Evolutionary conservation across 768 basidiomycete species (phyloP).

Genomic region (Hericium alpestre): DNA sequence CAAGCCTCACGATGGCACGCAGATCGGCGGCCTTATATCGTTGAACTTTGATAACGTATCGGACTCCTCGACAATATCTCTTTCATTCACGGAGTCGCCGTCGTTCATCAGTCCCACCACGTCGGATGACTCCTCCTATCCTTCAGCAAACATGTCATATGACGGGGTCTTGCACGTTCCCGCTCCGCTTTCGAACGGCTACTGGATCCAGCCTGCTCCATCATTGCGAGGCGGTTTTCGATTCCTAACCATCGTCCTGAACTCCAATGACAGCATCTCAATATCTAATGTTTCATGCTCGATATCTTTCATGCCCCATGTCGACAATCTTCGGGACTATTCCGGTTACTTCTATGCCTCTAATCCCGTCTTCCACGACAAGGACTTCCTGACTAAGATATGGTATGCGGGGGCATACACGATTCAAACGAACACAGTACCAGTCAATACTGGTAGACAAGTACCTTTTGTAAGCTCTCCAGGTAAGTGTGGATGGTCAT

Average conservation of each 20-base stretch:
- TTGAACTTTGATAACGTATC: constrained; percentile 30
- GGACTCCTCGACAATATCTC: constrained; percentile 27
- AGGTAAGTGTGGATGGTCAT: constrained; percentile 17
- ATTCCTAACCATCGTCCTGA: constrained; percentile 38
- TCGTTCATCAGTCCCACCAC: constrained; percentile 39
- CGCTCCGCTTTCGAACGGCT: constrained; percentile 26
- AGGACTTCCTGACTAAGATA: constrained; percentile 41
- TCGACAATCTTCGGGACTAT: constrained; percentile 36
- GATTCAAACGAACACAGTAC: constrained; percentile 45
- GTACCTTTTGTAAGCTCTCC: constrained; percentile 33
- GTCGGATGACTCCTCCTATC: constrained; percentile 36
- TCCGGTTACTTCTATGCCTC: constrained; percentile 41
- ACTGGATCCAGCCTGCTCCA: constrained; percentile 38
- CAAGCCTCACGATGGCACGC: neutral
- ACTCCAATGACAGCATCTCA: constrained; percentile 22
- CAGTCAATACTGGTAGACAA: constrained; percentile 38
- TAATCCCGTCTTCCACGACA: constrained; percentile 35
- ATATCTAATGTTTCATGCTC: constrained; percentile 40
- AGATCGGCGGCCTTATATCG: constrained; percentile 47
- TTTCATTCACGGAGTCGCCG: constrained; percentile 52
- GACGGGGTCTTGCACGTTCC: constrained; percentile 32
- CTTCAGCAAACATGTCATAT: constrained; percentile 32
- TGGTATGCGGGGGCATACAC: constrained; percentile 58
- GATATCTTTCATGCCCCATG: constrained; percentile 46
- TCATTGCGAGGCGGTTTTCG: constrained; percentile 43